Base-by-base conservation (phyloP, 1,284 basidiomycete genomes). In the Meripilus lineatus region DNA sequence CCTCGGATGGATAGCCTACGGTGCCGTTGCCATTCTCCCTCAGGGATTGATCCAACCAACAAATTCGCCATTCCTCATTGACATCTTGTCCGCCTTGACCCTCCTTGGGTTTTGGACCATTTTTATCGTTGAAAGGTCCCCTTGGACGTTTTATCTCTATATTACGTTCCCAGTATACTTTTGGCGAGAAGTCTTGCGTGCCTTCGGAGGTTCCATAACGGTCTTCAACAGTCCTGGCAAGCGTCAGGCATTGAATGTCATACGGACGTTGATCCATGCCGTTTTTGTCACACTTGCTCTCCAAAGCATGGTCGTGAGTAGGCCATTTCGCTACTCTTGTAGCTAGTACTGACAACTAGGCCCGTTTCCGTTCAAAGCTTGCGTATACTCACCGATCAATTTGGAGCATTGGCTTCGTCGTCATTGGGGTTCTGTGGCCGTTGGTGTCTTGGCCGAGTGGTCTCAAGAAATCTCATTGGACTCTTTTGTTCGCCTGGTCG, bases 121-220 rank as follows among this genome's bases (percentile, higher is more conserved):
- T 7, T 90, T 93, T 55, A 68, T 68, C 17, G 46, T 80, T 7
- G 85, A 91, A 58, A 68, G 66, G 15, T 77, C 84, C 1, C 84
- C 89, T 0, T 74, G 71, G 72, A 81, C 81, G 3, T 89, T 91
- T 56, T 93, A 85, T 56, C 51, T 89, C 34, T 94, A 94, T 58
- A 71, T 82, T 26, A 63, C 72, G 1, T 91, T 91, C 49, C 86
- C 90, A 0, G 72, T 77, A 35, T 87, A 81, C 59, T 90, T 93
- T 59, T 92, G 84, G 84, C 69, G 73, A 26, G 70, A 75, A 44
- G 58, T 56, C 0, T 17, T 61, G 3, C 38, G 2, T 51, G 57
- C 15, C 23, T 66, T 3, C 38, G 57, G 28, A 13, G 32, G n/a
- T 2, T 39, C 23, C 22, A 15, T n/a, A 11, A 20, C 21, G n/a